phyloP scores from a whole-genome alignment of 768 basidiomycete species.

The Boletellus ananas region DNA sequence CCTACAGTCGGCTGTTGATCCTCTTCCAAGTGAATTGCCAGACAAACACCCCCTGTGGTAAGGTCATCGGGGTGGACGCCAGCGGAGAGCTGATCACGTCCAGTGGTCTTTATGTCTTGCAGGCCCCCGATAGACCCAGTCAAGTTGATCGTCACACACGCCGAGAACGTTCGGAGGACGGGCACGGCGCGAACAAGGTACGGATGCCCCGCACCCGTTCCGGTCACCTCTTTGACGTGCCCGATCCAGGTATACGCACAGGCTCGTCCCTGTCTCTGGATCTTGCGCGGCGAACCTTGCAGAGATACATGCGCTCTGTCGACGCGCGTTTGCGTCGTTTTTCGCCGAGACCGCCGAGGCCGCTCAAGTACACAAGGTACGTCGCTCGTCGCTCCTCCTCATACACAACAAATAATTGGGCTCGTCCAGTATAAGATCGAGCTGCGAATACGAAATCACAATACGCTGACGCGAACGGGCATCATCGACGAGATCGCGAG shows the following conservation, averaged over 20 bases:
- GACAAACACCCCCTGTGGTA: conserved; percentile 79
- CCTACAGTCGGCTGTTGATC: neutral
- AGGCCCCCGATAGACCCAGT: conserved; percentile 77
- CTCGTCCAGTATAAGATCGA: conserved; percentile 74
- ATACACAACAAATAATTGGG: neutral
- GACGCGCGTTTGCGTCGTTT: conserved; percentile 48
- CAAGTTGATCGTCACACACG: conserved; percentile 57
- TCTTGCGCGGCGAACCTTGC: conserved; percentile 64
- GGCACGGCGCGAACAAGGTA: conserved; percentile 67
- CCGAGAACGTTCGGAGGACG: conserved; percentile 57
- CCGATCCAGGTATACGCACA: conserved; percentile 55
- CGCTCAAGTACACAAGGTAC: conserved; percentile 44
- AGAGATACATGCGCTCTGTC: conserved; percentile 65
- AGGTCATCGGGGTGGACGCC: neutral
- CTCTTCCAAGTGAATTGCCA: conserved; percentile 58
- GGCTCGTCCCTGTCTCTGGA: conserved; percentile 66
- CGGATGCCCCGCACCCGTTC: conserved; percentile 1
- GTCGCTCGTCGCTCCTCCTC: neutral
- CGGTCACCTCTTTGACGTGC: neutral
- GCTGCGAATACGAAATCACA: conserved; percentile 70
- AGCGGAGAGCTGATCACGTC: neutral
- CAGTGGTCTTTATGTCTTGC: conserved; percentile 80
- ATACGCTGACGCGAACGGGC: conserved; percentile 52
- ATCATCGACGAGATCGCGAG: conserved; percentile 67
- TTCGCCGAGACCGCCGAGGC: conserved; percentile 38